Evolutionary conservation across 2,329 filamentous ascomycete genomes (phyloP).

Genomic region (Talaromyces marneffei): DNA sequence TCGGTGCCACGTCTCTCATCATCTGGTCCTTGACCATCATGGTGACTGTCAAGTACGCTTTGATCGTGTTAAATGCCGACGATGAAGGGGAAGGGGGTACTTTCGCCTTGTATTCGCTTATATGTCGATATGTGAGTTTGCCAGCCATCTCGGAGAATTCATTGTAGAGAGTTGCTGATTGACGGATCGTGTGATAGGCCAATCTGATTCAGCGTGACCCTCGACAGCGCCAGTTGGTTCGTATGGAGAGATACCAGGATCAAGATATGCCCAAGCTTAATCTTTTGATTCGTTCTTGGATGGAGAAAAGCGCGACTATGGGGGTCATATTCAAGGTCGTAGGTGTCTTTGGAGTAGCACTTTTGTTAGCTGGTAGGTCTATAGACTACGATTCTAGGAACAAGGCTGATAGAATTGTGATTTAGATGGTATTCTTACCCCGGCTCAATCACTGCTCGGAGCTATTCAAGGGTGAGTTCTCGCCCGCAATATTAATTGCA

Average conservation of each 20-base stretch:
- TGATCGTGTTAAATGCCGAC: constrained; percentile 50
- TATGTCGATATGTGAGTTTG: constrained; percentile 45
- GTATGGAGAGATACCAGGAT: constrained; percentile 44
- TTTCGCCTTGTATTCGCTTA: constrained; percentile 49
- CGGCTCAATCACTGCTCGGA: constrained; percentile 53
- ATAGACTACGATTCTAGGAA: background rate
- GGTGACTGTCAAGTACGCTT: constrained; percentile 53
- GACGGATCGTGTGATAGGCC: constrained; percentile 28
- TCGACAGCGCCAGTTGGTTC: constrained; percentile 41
- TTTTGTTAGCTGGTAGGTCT: constrained; percentile 45
- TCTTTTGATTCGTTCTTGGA: constrained; percentile 38
- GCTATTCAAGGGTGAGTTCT: constrained; percentile 45
- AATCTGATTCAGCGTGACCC: constrained; percentile 52
- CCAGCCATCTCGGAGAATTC: background rate
- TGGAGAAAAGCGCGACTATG: constrained; percentile 45
- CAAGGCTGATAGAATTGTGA: background rate
- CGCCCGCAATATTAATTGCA: no score
- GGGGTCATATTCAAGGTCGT: constrained; percentile 47
- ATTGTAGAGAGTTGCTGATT: background rate
- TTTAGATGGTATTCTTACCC: constrained; percentile 50
- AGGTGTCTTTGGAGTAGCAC: constrained; percentile 49
- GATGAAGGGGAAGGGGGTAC: constrained; percentile 56
- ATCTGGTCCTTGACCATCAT: constrained; percentile 53
- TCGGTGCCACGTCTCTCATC: constrained; percentile 51
- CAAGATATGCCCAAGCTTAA: constrained; percentile 42